Base-by-base conservation (phyloP, 192 early-diverging fungal species). In the Kappamyces sp. region DNA sequence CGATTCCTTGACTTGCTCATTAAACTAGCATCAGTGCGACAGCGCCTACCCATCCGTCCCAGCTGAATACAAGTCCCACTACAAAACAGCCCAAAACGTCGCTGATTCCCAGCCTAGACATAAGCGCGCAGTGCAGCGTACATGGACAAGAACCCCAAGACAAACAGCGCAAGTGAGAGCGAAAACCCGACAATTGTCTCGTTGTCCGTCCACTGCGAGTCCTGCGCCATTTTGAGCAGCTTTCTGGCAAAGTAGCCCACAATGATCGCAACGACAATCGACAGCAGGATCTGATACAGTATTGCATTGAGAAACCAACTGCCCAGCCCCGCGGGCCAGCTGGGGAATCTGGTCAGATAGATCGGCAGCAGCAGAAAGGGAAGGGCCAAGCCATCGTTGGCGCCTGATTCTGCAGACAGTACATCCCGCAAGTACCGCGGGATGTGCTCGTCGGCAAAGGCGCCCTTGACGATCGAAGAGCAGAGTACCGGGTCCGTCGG, bases 401-500 rank as follows among this genome's bases (percentile, higher is more conserved):
- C 89, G 23, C 82, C 91, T 63, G 87, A 85, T 60, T 69, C 66
- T 9, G 61, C 69, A 4, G 63, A 58, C 8, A 71, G 51, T n/a
- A 80, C 44, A 13, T 48, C 46, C 3, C 69, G 68, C 0, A 82
- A 55, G 49, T 55, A 78, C 52, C 82, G 58, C 0, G 91, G 86
- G 8, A 97, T 87, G 66, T 93, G 85, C 41, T 85, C 82, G 63
- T 94, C 92, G 13, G 94, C 92, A 76, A 94, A 98, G 35, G 84
- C 74, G 31, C 94, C 94, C 66, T 91, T 91, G 23, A 98, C 87
- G 3, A 98, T 90, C 3, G 91, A 89, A 75, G 92, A 95, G 43
- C 92, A 88, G 50, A 98, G 71, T 77, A 96, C 92, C 0, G 94
- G 94, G 67, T 97, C 94, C 0, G 94, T 97, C 1, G 94, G 93